Base-by-base conservation (phyloP, 1,139 yeast genomes). In the Kurtzmaniella quercitrusa region DNA sequence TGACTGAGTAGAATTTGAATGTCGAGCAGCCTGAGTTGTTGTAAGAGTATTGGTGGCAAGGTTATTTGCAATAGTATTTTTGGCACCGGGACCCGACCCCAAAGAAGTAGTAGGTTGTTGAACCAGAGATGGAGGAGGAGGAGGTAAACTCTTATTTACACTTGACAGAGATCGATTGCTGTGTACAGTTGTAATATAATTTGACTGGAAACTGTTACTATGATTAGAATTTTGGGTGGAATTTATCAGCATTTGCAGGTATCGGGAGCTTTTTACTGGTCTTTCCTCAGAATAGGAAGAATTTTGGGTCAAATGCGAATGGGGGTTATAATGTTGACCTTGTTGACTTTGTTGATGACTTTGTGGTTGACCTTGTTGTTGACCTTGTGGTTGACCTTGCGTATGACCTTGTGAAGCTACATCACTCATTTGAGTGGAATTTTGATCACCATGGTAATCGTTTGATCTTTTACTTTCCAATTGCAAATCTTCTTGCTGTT, bases 131-230 rank as follows among this genome's bases (percentile, higher is more conserved):
- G 49, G 41, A 1, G 71, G 70, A 2, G 71, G 66, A 11, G 54
- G 51, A 3, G 73, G 74, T 43, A 68, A 54, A 11, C 52, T 53
- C 43, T 68, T 68, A 42, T 63, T 42, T 3, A 43, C 17, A 34
- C 46, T 43, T 3, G 41, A 34, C 12, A 29, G 38, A n/a, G 46
- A 43, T 15, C 39, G 23, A 21, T 37, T 43, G 15, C 27, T 36
- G 5, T 36, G 38, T 10, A 19, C 15, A 19, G 38, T 19, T 17
- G 19, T 17, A 11, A 36, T 17, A 36, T 36, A 21, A 36, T 36
- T 36, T 19, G 15, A 12, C 19, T 19, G 38, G 10, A 10, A 16
- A 36, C 27, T 12, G 15, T 19, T 17, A 21, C 27, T 17, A 15
- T 14, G 27, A 12, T 19, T 19, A 7, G 16, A 19, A 16, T 19